A percentile compares a stretch with the other conserved stretches of the same genome.
Evolutionary conservation across 2,329 filamentous ascomycete genomes (phyloP).

Genomic region (Gremmenia infestans): DNA sequence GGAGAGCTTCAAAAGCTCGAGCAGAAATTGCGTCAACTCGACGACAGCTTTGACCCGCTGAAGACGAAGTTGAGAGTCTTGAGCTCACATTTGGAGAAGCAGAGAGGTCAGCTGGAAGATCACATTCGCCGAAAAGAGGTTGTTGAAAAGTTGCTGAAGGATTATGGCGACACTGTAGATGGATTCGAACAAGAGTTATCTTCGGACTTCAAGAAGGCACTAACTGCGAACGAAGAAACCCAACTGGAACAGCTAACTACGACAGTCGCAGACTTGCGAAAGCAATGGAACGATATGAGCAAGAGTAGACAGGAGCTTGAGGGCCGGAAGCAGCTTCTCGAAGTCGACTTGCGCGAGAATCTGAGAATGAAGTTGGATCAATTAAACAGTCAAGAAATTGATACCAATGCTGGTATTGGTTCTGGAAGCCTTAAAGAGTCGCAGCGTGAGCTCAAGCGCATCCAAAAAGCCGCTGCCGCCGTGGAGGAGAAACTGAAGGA

Average conservation of each 20-base stretch:
- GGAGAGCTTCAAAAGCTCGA: constrained; percentile 79
- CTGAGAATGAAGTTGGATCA: constrained; percentile 83
- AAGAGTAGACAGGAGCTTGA: constrained; percentile 72
- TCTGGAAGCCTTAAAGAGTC: constrained; percentile 69
- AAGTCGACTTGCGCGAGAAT: constrained; percentile 85
- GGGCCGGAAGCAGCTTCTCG: constrained; percentile 73
- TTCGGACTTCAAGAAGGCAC: constrained; percentile 86
- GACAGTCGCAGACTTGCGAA: constrained; percentile 68
- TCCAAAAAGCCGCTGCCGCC: constrained; percentile 61
- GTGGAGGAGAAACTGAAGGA: constrained; percentile 67
- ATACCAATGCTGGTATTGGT: constrained; percentile 56
- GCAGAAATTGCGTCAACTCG: constrained; percentile 70
- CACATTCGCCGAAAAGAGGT: constrained; percentile 61
- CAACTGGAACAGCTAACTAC: constrained; percentile 68
- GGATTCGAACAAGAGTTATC: constrained; percentile 76
- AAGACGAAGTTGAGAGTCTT: constrained; percentile 72
- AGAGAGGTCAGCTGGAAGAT: constrained; percentile 67
- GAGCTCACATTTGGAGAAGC: constrained; percentile 67
- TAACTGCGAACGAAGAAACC: constrained; percentile 76
- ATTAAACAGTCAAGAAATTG: constrained; percentile 70
- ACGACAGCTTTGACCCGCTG: constrained; percentile 77
- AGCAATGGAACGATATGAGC: constrained; percentile 71
- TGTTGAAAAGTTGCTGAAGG: constrained; percentile 69
- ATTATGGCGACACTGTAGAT: constrained; percentile 67
- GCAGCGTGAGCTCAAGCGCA: constrained; percentile 74